Evolutionary conservation across 164 flowering plant species (phyloP), one percentile per base, ranked within the genome.

Genomic region (Chimonanthus praecox): DNA sequence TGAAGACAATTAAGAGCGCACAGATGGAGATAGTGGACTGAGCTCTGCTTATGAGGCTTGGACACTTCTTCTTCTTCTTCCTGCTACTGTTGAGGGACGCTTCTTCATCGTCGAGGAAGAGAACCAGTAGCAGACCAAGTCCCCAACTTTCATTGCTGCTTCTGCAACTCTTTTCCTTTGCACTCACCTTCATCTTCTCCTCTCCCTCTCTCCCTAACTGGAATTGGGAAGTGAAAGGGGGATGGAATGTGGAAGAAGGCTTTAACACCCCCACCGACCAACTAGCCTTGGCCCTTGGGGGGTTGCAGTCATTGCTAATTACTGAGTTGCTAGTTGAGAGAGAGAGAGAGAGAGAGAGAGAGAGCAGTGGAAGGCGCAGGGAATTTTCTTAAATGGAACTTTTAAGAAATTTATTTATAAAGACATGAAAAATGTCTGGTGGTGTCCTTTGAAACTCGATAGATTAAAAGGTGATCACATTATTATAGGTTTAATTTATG

Each of bases 21-120:
- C 94, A 93, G 47, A 91, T 82, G 21, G 90, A 87, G 71, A 93
- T 85, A 0, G 92, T 91, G 49, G 89, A 91, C 75, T 88, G 98
- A 45, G 98, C 90, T 84, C 70, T 89, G 51, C 78, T 70, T 48
- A 85, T 73, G 5, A 91, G 81, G 6, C 71, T 79, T 21, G 47
- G 72, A 16, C 16, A 70, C 33, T 82, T 63, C 4, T 74, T 72
- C 18, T 74, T 85, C 64, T 77, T 82, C 4, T 74, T 72, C 18
- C 72, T 85, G 51, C 76, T 82, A n/a, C 21, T 70, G 48, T 58
- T 65, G 72, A 51, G 15, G 71, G 60, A 54, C 33, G 33, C 33
- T 33, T 33, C 33, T 10, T 58, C 16, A 47, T 71, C 79, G 33
- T 87, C 88, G n/a, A 87, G 87, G 1, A 88, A 87, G 81, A 90